These are phyloP conservation scores for Alternaria dauci DNA, from an alignment of 2,329 filamentous ascomycete species.

Conservation along the genomic window DNA sequence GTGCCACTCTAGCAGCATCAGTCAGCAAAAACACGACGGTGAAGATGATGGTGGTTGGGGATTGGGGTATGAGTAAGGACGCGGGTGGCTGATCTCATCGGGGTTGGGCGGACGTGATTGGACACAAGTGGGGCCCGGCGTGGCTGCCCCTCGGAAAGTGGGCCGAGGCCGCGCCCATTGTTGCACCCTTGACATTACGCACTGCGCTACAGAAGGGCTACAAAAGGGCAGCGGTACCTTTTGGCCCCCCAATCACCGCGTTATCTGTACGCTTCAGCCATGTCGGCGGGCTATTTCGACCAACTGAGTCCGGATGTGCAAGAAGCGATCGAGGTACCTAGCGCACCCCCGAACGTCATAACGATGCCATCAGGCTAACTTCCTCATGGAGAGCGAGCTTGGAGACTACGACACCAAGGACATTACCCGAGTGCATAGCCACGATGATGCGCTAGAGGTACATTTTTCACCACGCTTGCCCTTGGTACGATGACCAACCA, in stretches of 20 bases:
- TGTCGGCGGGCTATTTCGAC: slow-evolving; percentile 36
- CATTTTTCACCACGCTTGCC: background rate
- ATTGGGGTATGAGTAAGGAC: slow-evolving; percentile 37
- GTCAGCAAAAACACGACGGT: background rate
- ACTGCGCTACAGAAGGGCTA: slow-evolving; percentile 13
- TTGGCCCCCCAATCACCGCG: slow-evolving; percentile 8
- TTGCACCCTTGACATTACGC: slow-evolving; percentile 13
- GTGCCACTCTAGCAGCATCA: slow-evolving; percentile 57
- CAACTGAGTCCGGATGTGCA: slow-evolving; percentile 25
- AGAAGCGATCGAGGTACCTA: slow-evolving; percentile 38
- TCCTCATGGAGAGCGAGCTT: slow-evolving; percentile 45
- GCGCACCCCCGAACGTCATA: slow-evolving; percentile 27
- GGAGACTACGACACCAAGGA: slow-evolving; percentile 40
- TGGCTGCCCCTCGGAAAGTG: slow-evolving; percentile 27
- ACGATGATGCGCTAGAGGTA: slow-evolving; percentile 56
- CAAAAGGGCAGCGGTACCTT: slow-evolving; percentile 9
- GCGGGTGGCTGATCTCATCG: slow-evolving; percentile 37
- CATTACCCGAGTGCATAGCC: slow-evolving; percentile 41
- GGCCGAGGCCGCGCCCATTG: slow-evolving; percentile 16
- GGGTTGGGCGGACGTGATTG: slow-evolving; percentile 24
- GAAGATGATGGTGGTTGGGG: background rate
- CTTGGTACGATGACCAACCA: slow-evolving; percentile 11
- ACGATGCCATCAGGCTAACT: slow-evolving; percentile 41
- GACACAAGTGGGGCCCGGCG: slow-evolving; percentile 29
- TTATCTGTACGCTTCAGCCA: slow-evolving; percentile 8